These are phyloP conservation scores for Vigna reflexopilosa DNA, from an alignment of 306 rosid genomes.

Conservation along the genomic window DNA sequence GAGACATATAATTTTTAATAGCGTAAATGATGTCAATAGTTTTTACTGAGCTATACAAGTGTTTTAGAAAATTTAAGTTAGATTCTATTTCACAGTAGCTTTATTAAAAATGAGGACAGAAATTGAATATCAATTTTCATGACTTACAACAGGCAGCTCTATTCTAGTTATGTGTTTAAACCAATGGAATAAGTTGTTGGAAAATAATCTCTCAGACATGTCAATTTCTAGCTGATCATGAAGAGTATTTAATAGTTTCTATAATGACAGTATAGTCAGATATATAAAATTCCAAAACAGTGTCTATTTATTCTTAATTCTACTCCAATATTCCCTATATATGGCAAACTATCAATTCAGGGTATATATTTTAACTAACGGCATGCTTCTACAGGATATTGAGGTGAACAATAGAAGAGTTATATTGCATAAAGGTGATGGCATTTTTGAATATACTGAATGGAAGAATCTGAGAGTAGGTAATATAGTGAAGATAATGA, in stretches of 20 bases:
- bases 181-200: conserved; percentile 1
- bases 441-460: conserved; percentile 55
- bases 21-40: not conserved
- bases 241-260: conserved; percentile 1
- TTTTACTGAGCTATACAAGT: not conserved
- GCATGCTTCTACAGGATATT: conserved; percentile 60
- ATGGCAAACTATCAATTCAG: conserved; percentile 6
- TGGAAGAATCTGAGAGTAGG: conserved; percentile 90
- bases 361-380: conserved; percentile 22
- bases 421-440: conserved; percentile 62
- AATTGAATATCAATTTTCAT: conserved; percentile 27
- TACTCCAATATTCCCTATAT: conserved; percentile 10
- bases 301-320: not conserved
- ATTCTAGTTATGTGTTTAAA: conserved; percentile 2
- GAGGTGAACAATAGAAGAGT: conserved; percentile 81
- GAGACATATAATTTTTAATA: not conserved
- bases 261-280: conserved; percentile 1
- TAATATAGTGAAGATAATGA: conserved; percentile 73
- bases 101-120: conserved; percentile 20
- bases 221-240: not conserved
- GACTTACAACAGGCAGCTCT: not conserved
- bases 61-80: conserved; percentile 8
- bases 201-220: conserved; percentile 3
- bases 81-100: conserved; percentile 16
- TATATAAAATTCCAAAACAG: not conserved